A percentile compares a stretch with the other conserved stretches of the same genome.
Evolutionary conservation across 2,329 filamentous ascomycete species (phyloP).

Genomic region (Cryphonectria parasitica): DNA sequence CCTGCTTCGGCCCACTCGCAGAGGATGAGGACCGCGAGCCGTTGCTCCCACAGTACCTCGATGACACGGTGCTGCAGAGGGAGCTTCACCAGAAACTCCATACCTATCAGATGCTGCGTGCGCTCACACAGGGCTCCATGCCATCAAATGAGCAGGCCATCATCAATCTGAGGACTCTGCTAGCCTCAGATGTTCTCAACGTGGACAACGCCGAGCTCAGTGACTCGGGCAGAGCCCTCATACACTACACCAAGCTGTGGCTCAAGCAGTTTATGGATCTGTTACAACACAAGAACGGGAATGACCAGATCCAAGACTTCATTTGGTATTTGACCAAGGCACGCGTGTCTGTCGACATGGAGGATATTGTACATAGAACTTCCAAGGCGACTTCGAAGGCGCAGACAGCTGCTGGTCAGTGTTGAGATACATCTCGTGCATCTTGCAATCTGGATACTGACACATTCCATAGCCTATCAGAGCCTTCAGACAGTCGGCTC

Average conservation of each 20-base stretch:
- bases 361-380: constrained; percentile 64
- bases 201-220: constrained; percentile 76
- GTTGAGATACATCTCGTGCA: too few relatives aligned
- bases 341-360: constrained; percentile 68
- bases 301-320: constrained; percentile 89
- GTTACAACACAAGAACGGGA: constrained; percentile 77
- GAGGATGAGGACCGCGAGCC: constrained; percentile 66
- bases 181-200: constrained; percentile 79
- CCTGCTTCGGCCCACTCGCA: constrained; percentile 64
- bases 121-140: constrained; percentile 84
- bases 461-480: constrained; percentile 64
- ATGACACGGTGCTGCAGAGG: constrained; percentile 79
- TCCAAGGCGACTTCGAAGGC: constrained; percentile 68
- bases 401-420: constrained; percentile 70
- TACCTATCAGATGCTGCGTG: constrained; percentile 87
- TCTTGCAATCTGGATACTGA: constrained; percentile 30
- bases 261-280: constrained; percentile 81
- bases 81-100: constrained; percentile 87
- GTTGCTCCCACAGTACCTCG: constrained; percentile 79
- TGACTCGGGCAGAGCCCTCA: constrained; percentile 73
- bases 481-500: constrained; percentile 83
- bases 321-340: constrained; percentile 82
- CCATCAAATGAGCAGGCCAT: constrained; percentile 86
- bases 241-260: constrained; percentile 73
- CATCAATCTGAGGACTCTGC: constrained; percentile 75